A percentile compares a stretch with the other conserved stretches of the same genome.
phyloP scores from a whole-genome alignment of 805 yeast species.

The Starmerella geochares region DNA sequence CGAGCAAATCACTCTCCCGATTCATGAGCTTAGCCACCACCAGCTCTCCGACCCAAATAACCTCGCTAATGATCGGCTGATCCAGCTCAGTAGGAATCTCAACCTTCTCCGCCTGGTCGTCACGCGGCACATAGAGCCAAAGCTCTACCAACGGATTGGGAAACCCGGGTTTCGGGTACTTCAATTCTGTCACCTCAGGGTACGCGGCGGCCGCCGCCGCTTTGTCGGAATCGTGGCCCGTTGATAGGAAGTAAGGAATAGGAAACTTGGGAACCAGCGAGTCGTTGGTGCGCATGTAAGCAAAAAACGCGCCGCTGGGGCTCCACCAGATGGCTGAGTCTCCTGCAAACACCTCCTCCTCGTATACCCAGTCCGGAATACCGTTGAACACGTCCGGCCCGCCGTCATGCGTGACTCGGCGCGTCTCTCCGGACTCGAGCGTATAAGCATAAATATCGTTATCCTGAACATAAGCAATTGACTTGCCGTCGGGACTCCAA shows the following conservation, averaged over 20 bases:
- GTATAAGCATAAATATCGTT: constrained; percentile 55
- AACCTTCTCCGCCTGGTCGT: constrained; percentile 19
- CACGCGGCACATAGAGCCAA: constrained; percentile 37
- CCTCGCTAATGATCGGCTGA: constrained; percentile 53
- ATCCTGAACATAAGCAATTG: constrained; percentile 55
- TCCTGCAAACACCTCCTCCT: constrained; percentile 70
- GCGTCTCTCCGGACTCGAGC: constrained; percentile 26
- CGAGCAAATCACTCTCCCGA: constrained; percentile 56
- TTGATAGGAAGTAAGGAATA: constrained; percentile 49
- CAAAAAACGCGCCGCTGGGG: constrained; percentile 52
- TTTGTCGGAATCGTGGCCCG: neutral
- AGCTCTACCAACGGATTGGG: constrained; percentile 59
- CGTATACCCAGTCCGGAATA: constrained; percentile 90
- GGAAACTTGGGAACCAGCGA: constrained; percentile 61
- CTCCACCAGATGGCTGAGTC: constrained; percentile 84
- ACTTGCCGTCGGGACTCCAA: constrained; percentile 66
- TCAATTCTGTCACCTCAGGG: constrained; percentile 51
- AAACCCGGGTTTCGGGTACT: constrained; percentile 79
- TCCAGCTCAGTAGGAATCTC: constrained; percentile 12
- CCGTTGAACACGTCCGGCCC: constrained; percentile 67
- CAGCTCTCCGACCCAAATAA: constrained; percentile 55
- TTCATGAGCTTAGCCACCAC: constrained; percentile 50
- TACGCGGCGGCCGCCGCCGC: constrained; percentile 30
- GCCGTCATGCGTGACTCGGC: constrained; percentile 60
- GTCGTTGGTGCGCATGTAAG: constrained; percentile 62